These are phyloP conservation scores for Nothophoma quercina DNA, from an alignment of 2,329 filamentous ascomycete species.

Conservation along the genomic window DNA sequence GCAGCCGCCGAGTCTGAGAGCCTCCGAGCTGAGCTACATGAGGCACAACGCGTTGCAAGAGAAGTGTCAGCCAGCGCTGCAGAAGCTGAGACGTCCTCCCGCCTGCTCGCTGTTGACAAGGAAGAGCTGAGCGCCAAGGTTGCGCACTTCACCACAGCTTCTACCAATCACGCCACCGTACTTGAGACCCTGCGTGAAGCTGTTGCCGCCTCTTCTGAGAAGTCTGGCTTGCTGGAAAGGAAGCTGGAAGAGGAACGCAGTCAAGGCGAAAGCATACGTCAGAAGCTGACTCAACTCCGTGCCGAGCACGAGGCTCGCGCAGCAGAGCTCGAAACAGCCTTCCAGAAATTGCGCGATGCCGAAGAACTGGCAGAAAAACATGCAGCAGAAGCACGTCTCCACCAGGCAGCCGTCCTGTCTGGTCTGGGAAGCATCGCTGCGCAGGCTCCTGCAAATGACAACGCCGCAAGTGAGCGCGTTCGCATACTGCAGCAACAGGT, in stretches of 20 bases:
- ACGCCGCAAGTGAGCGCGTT: conserved; percentile 68
- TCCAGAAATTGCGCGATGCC: conserved; percentile 78
- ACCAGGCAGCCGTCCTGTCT: conserved; percentile 80
- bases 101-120: conserved; percentile 86
- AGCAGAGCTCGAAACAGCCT: conserved; percentile 76
- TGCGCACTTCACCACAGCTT: conserved; percentile 70
- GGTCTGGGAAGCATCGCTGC: conserved; percentile 78
- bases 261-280: conserved; percentile 77
- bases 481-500: conserved; percentile 80
- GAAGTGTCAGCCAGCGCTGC: conserved; percentile 81
- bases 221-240: conserved; percentile 76
- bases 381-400: conserved; percentile 84
- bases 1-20: conserved; percentile 85
- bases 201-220: conserved; percentile 79
- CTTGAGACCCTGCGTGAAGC: conserved; percentile 80
- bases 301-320: conserved; percentile 83
- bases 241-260: conserved; percentile 83
- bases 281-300: conserved; percentile 77
- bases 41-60: conserved; percentile 76
- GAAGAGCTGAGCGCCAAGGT: conserved; percentile 75
- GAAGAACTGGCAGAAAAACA: conserved; percentile 90
- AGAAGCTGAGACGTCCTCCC: conserved; percentile 76
- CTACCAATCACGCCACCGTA: conserved; percentile 73
- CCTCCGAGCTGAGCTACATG: conserved; percentile 83
- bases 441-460: conserved; percentile 60